Base-by-base conservation (phyloP, 495 filamentous ascomycete genomes). In the Penicillium maclennaniae region DNA sequence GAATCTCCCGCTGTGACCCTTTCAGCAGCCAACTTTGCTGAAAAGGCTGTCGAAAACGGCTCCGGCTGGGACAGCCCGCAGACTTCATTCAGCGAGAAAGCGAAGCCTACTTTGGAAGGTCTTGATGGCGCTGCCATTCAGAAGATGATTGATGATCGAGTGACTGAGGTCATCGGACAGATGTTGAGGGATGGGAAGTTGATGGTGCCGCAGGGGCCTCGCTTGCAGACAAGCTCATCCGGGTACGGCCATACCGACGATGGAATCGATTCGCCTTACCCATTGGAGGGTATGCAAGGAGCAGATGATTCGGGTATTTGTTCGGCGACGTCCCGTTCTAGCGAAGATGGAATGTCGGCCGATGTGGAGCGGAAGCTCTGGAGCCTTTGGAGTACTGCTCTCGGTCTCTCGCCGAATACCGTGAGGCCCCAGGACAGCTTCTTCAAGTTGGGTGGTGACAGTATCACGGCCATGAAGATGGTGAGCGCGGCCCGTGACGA, bases 401-500 rank as follows among this genome's bases (percentile, higher is more conserved):
- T 79, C 34, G 72, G 69, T n/a, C 49, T 76, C 4, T 63, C 70
- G 7, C 65, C 68, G 14, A 65, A 70, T 17, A 60, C 65, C 7
- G 68, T 78, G 20, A 67, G 69, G 41, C 65, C 69, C 40, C 69
- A 73, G 31, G 72, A 70, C 45, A 76, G 71, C 46, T 79, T 79
- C 66, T 78, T 79, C 55, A 73, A 71, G 21, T 49, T 77, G 14
- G 76, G 76, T 21, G 76, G 76, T 39, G 76, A 79, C 45, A 78
- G 84, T 46, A 85, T 88, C 50, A 75, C 77, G 7, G 83, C 85
- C 10, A 88, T 88, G 82, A 84, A 81, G 65, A 70, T 88, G 41
- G 84, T 84, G 8, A 79, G 82, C 10, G 77, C 79, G 54, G 78
- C 79, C 27, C 69, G 77, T 9, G 74, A 79, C 38, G 73, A 79